Base-by-base conservation (phyloP, 192 early-diverging fungal species). In the Thamnidium elegans region DNA sequence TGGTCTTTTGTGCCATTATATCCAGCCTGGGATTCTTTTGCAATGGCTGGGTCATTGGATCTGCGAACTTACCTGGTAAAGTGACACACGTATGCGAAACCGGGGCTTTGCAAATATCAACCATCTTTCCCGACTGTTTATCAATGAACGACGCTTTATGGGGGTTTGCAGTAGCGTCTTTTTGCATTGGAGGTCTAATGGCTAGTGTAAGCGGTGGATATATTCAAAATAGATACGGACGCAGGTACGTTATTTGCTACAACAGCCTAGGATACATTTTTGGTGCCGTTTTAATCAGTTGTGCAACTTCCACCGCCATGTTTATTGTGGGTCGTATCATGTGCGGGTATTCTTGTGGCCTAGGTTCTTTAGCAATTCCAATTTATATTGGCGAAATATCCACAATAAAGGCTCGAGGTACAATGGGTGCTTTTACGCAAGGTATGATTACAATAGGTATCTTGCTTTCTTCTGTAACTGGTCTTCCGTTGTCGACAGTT, bases 371-470 rank as follows among this genome's bases (percentile, higher is more conserved):
- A 31, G 75, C 73, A 2, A 74, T 71, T 32, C 78, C 81, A 15
- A 86, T 90, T 15, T 94, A 93, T 59, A 83, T 95, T 19, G 85
- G 86, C 14, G 93, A 94, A 70, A 85, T 94, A 60, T 79, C 89
- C 0, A 91, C 93, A 0, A 80, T 87, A 5, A 78, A 77, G 15
- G 75, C 80, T 23, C 81, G 91, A 68, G 92, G 90, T 26, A 67
- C 81, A 1, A 74, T 94, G 70, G 89, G 93, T 21, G 81, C 85
- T 36, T 77, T 84, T 63, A 85, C 87, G 63, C 92, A 93, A 78
- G 62, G 92, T 70, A 76, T 84, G 1, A 86, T 93, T 56, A 90
- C 91, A 48, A 58, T 90, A 36, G 93, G 93, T 19, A 88, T 95
- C 60, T 77, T 95, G 68, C 20, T 88, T 1, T 81, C 88, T 66